Evolutionary conservation across 805 yeast species (phyloP).

Genomic region (Priceomyces haplophilus): DNA sequence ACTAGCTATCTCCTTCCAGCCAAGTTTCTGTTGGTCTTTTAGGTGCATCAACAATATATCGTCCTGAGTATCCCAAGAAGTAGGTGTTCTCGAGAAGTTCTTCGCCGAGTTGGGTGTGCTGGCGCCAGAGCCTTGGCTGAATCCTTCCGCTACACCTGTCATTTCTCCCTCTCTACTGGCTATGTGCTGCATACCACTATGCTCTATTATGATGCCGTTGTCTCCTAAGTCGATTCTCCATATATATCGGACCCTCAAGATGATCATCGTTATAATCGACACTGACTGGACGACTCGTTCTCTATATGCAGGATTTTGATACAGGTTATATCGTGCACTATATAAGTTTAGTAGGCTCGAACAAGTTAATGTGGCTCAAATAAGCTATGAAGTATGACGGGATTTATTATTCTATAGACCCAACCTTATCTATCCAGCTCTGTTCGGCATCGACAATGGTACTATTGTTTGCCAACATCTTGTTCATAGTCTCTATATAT

Average conservation of each 20-base stretch:
- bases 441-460: slow-evolving; percentile 92
- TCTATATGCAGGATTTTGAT: background rate
- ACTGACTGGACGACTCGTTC: background rate
- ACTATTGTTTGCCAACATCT: slow-evolving; percentile 89
- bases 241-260: background rate
- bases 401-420: slow-evolving; percentile 8
- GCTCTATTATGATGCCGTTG: slow-evolving; percentile 1
- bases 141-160: slow-evolving; percentile 2
- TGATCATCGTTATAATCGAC: slow-evolving; percentile 5
- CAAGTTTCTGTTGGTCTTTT: slow-evolving; percentile 44
- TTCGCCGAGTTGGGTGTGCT: slow-evolving; percentile 14
- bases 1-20: slow-evolving; percentile 47
- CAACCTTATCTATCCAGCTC: slow-evolving; percentile 55
- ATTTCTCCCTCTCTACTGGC: background rate
- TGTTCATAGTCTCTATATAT: slow-evolving; percentile 93
- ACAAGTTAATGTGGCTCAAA: too few relatives aligned
- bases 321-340: background rate
- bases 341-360: background rate
- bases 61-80: slow-evolving; percentile 49
- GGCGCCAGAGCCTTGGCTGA: slow-evolving; percentile 2
- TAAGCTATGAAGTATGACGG: too few relatives aligned
- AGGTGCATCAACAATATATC: slow-evolving; percentile 44
- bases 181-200: background rate
- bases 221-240: background rate
- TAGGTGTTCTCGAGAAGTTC: slow-evolving; percentile 38